These are phyloP conservation scores for Haematococcus lacustris DNA, from an alignment of 139 green algal genomes.

Conservation along the genomic window DNA sequence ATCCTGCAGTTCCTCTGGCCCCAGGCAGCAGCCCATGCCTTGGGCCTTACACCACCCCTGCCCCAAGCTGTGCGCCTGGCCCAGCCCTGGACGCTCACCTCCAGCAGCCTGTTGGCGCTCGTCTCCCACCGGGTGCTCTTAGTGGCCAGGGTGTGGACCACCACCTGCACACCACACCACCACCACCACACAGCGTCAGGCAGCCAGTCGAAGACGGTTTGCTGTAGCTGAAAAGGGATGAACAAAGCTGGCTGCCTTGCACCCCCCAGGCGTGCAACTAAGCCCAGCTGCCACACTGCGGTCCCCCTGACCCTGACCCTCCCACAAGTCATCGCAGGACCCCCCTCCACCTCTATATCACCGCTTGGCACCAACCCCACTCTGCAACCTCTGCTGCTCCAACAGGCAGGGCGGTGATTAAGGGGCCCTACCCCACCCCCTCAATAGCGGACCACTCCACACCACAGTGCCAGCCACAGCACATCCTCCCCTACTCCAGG, in stretches of 20 bases:
- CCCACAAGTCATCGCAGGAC: neutral
- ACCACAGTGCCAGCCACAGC: neutral
- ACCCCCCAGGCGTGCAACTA: too few species aligned
- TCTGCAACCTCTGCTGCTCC: neutral
- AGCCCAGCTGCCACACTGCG: too few species aligned
- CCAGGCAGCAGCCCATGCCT: neutral
- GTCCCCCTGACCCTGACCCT: neutral
- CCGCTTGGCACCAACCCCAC: too few species aligned
- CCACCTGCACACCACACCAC: neutral
- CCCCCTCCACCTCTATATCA: neutral
- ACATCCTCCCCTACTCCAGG: neutral
- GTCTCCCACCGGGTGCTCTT: neutral
- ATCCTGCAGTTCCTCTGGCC: neutral
- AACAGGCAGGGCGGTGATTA: neutral
- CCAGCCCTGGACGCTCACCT: neutral
- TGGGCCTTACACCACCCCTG: too few species aligned
- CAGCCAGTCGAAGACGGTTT: too few species aligned
- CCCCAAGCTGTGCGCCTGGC: neutral
- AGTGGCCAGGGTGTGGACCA: neutral
- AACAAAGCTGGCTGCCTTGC: neutral
- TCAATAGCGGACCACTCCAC: neutral
- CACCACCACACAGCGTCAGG: neutral
- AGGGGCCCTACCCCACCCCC: too few species aligned
- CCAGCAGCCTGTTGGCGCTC: neutral
- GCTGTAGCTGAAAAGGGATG: too few species aligned